Percentiles rank a stretch among this genome's conserved stretches.
Evolutionary conservation across 2,329 filamentous ascomycete species (phyloP).

Genomic region (Hymenoscyphus infarciens): DNA sequence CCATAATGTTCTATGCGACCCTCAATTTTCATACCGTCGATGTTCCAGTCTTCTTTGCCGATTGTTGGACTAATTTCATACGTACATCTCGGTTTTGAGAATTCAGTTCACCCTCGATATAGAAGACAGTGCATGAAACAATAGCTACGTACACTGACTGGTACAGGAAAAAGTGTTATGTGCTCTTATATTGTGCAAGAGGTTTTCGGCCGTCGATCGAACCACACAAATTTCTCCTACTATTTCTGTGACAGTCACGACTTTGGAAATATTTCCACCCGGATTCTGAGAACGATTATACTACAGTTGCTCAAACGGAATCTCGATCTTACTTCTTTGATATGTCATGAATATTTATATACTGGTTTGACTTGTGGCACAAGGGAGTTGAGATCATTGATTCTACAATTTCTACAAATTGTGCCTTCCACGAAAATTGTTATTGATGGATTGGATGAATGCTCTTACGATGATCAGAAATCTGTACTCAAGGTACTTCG

Average conservation of each 20-base stretch:
- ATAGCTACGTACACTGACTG: neutral
- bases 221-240: slow-evolving; percentile 7
- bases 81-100: too few relatives aligned
- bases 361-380: slow-evolving; percentile 11
- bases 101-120: too few relatives aligned
- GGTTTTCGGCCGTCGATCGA: neutral
- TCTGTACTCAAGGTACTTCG: slow-evolving; percentile 15
- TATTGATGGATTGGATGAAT: slow-evolving; percentile 20
- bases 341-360: slow-evolving; percentile 17
- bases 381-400: slow-evolving; percentile 10
- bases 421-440: slow-evolving; percentile 12
- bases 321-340: slow-evolving; percentile 7
- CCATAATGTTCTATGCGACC: neutral
- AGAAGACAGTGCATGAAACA: too few relatives aligned
- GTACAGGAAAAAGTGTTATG: slow-evolving; percentile 20
- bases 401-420: slow-evolving; percentile 13
- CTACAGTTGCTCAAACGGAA: slow-evolving; percentile 15
- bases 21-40: neutral
- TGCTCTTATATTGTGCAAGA: slow-evolving; percentile 17
- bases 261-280: slow-evolving; percentile 9
- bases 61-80: too few relatives aligned
- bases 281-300: slow-evolving; percentile 12
- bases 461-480: slow-evolving; percentile 14
- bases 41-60: neutral
- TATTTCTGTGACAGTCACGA: slow-evolving; percentile 23